These are phyloP conservation scores for Collybiopsis luxurians DNA, from an alignment of 768 basidiomycete genomes.

Conservation along the genomic window DNA sequence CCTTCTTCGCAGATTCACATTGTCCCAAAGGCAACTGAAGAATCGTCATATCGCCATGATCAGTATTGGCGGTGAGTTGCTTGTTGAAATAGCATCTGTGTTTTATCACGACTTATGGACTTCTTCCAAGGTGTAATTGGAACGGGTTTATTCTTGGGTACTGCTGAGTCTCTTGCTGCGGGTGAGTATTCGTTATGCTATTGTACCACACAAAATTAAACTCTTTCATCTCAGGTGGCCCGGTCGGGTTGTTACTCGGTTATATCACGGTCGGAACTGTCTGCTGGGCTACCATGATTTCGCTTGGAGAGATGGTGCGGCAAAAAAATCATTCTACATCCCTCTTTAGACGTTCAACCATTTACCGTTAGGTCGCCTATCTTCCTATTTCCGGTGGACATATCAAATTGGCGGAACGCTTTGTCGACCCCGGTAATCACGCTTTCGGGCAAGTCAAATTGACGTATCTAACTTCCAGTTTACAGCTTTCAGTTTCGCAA, in stretches of 20 bases:
- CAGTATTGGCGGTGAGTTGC: constrained; percentile 21
- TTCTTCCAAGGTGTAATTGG: constrained; percentile 50
- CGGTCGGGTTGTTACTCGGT: constrained; percentile 62
- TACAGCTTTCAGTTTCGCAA: constrained; percentile 25
- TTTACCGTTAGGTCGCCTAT: constrained; percentile 50
- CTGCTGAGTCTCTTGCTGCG: constrained; percentile 33
- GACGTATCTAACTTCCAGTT: too few relatives aligned
- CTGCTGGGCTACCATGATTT: constrained; percentile 38
- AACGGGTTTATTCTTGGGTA: constrained; percentile 33
- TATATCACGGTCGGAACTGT: constrained; percentile 65
- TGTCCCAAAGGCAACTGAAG: constrained; percentile 63
- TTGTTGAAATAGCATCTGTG: background rate
- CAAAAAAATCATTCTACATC: constrained; percentile 31
- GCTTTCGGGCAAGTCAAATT: constrained; percentile 25
- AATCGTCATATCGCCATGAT: constrained; percentile 85
- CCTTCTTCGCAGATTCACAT: background rate
- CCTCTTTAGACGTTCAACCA: background rate
- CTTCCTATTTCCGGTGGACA: constrained; percentile 80
- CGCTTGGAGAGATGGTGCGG: constrained; percentile 39
- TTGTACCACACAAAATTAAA: too few relatives aligned
- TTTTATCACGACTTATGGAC: constrained; percentile 1
- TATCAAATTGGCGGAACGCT: constrained; percentile 79
- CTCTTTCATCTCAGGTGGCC: too few relatives aligned
- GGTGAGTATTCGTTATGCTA: constrained; percentile 70
- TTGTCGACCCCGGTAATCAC: constrained; percentile 70